Conservation (phyloP, 306 rosid species). For the Echinosophora koreensis region DNA sequence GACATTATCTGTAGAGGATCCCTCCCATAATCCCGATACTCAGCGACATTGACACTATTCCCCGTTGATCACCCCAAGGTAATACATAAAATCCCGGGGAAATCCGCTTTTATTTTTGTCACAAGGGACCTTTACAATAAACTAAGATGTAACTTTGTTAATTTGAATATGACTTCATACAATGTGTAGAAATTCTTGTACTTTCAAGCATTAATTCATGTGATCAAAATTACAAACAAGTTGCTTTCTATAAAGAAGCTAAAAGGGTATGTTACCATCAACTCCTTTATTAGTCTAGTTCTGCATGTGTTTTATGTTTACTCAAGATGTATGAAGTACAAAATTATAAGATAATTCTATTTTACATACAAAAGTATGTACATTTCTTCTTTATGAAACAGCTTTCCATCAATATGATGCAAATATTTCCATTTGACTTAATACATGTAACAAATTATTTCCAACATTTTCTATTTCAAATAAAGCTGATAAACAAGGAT, state of each 20-base stretch:
- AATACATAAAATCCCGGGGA: constrained; percentile 77
- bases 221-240: constrained; percentile 48
- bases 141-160: constrained; percentile 57
- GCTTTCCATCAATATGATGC: no score
- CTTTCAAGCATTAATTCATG: constrained; percentile 67
- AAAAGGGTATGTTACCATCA: constrained; percentile 59
- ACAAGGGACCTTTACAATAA: constrained; percentile 76
- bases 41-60: constrained; percentile 68
- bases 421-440: no score
- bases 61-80: constrained; percentile 70
- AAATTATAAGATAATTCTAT: no score
- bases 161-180: constrained; percentile 60
- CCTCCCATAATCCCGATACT: no score
- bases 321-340: no score
- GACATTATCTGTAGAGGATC: no score
- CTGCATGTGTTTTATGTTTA: background rate
- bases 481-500: no score
- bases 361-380: no score
- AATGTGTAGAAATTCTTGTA: constrained; percentile 54
- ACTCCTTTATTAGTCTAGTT: background rate
- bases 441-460: no score
- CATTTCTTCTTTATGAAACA: no score
- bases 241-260: constrained; percentile 68
- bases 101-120: constrained; percentile 53
- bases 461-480: no score